phyloP scores from a whole-genome alignment of 306 rosid species.

The Heteromeles arbutifolia region DNA sequence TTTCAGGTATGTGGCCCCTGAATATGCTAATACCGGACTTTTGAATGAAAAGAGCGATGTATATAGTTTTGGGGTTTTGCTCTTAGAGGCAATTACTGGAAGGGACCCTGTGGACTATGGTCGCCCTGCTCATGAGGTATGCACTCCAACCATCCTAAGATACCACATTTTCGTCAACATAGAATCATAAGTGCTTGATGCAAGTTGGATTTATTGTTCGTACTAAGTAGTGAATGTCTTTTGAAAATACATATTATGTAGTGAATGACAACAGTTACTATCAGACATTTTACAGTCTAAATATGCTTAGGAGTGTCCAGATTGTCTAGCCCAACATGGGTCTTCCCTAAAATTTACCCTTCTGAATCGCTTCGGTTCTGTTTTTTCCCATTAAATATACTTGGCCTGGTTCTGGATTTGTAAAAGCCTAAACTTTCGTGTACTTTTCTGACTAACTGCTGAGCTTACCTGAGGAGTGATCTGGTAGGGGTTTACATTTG shows the following conservation, averaged over 20 bases:
- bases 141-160: neutral
- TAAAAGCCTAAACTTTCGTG: neutral
- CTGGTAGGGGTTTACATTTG: neutral
- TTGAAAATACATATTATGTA: no score
- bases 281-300: neutral
- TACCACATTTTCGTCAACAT: neutral
- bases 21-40: conserved; percentile 89
- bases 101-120: conserved; percentile 90
- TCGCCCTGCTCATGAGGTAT: conserved; percentile 75
- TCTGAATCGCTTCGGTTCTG: neutral
- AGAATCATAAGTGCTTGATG: neutral
- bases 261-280: neutral
- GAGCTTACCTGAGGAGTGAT: neutral
- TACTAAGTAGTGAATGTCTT: neutral
- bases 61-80: conserved; percentile 86
- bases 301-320: neutral
- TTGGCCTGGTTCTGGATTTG: neutral
- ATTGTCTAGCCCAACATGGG: neutral
- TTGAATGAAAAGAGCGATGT: conserved; percentile 89
- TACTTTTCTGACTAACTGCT: neutral
- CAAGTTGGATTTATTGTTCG: conserved; percentile 7
- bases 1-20: conserved; percentile 84
- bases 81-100: conserved; percentile 82
- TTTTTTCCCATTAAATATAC: neutral
- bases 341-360: neutral